Base-by-base conservation (phyloP, 176 grass and related monocot genomes). In the Avena sativa region DNA sequence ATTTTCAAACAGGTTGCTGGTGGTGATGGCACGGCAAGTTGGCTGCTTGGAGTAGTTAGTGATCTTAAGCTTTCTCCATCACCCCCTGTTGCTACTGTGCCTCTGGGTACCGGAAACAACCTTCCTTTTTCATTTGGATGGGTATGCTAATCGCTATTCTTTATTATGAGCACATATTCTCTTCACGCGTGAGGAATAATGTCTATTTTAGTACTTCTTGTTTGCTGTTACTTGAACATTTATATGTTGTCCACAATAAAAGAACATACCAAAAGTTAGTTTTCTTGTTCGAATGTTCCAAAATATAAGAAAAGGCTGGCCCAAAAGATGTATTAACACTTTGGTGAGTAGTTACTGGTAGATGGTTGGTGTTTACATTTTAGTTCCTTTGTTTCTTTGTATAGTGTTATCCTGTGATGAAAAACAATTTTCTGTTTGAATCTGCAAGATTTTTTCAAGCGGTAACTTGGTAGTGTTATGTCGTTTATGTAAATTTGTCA, bases 111-210 rank as follows among this genome's bases (percentile, higher is more conserved):
- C 12, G 97, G 97, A 85, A 99, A 99, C 80, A 99, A 99, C 78
- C 94, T 96, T 67, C 97, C 97, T 25, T 99, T 96, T 81, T 93
- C 97, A 83, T 99, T 99, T 83, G 97, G 93, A 91, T 98, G 92
- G 93, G 93, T 98, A 95, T 0, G 75, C 21, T 28, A 88, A 25
- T 38, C 32, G 0, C 3, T 40, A 2, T 30, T 74, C 47, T 68
- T 25, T 32, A 48, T 58, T 69, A 56, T 61, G 8, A 16, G 74
- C 65, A 28, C 11, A 38, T 43, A 8, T 59, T 67, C 1, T 81
- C 3, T 32, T 76, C 47, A 61, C 28, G 43, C 43, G 1, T 69
- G 57, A 46, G 65, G 3, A 73, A 23, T 40, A 57, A 57, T 4
- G 1, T 65, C 7, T 71, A 16, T 38, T 83, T 48, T 11, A 71